Percentiles rank a stretch among this genome's conserved stretches.
These are phyloP conservation scores for Diaporthe capsici DNA, from an alignment of 2,329 filamentous ascomycete species.

Conservation along the genomic window DNA sequence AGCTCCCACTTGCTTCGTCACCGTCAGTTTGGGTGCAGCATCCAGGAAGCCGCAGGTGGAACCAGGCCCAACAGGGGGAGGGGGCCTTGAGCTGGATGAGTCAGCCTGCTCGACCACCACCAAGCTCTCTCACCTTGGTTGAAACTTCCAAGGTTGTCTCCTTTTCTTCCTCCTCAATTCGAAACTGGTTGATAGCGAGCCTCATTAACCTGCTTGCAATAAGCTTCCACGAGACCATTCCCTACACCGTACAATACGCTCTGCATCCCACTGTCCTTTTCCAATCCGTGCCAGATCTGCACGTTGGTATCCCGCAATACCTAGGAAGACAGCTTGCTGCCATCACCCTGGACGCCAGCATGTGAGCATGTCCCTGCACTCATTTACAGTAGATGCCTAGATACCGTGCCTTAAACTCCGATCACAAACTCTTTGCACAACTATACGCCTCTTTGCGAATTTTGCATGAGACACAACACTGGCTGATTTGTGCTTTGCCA, in stretches of 20 bases:
- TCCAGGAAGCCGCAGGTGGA: constrained; percentile 15
- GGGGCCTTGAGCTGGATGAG: background rate
- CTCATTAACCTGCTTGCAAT: background rate
- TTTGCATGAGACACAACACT: too few species aligned
- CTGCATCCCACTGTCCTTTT: background rate
- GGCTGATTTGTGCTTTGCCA: background rate
- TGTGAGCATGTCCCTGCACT: background rate
- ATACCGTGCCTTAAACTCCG: background rate
- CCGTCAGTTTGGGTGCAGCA: background rate
- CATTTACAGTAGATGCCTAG: background rate
- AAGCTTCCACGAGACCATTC: background rate
- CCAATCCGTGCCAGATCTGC: background rate
- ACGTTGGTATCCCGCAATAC: background rate
- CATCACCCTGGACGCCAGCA: background rate
- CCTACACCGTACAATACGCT: background rate
- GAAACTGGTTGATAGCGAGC: background rate
- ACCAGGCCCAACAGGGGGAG: background rate
- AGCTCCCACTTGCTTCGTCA: constrained; percentile 19
- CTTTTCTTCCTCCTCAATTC: background rate
- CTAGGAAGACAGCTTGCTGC: background rate
- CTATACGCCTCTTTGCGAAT: too few species aligned
- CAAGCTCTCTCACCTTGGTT: background rate
- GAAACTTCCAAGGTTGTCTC: background rate
- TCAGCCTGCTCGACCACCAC: background rate
- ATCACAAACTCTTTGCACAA: too few species aligned